Percentiles rank a stretch among this genome's conserved stretches.
phyloP scores from a whole-genome alignment of 257 asterid genomes.

The Plantago ovata region DNA sequence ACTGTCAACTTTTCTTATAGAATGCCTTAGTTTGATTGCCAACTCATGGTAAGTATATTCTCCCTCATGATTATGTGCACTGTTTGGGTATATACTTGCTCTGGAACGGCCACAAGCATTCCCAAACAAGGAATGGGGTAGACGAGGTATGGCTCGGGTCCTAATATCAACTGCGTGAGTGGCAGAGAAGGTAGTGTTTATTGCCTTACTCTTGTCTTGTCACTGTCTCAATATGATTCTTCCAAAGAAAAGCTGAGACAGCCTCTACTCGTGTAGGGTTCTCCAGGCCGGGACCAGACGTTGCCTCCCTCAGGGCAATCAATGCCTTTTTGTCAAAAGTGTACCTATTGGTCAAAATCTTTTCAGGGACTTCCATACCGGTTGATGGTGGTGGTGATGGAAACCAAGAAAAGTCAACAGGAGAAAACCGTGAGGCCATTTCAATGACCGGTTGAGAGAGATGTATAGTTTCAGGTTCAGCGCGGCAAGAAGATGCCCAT shows the following conservation, averaged over 20 bases:
- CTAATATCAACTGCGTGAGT: conserved; percentile 27
- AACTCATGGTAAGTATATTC: conserved; percentile 8
- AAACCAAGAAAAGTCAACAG: conserved; percentile 18
- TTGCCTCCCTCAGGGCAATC: conserved; percentile 13
- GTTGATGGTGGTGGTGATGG: neutral
- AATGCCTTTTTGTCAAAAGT: conserved; percentile 19
- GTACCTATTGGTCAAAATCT: conserved; percentile 20
- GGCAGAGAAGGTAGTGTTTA: conserved; percentile 13
- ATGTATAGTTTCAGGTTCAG: neutral
- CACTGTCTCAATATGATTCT: conserved; percentile 16
- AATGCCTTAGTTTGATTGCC: conserved; percentile 15
- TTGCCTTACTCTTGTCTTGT: neutral
- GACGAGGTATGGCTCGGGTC: conserved; percentile 25
- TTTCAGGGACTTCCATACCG: neutral
- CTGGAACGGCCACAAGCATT: conserved; percentile 25
- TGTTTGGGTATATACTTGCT: conserved; percentile 12
- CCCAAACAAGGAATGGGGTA: conserved; percentile 21
- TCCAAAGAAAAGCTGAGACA: conserved; percentile 33
- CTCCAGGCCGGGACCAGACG: conserved; percentile 16
- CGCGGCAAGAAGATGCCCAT: conserved; percentile 30
- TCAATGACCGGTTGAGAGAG: conserved; percentile 14
- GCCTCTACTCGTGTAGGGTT: conserved; percentile 33
- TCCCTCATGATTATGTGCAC: neutral
- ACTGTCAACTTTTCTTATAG: conserved; percentile 18
- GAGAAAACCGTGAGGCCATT: conserved; percentile 22